Percentiles rank a stretch among this genome's conserved stretches.
phyloP scores from a whole-genome alignment of 371 early-diverging fungal genomes.

The Rhizomucor pusillus region DNA sequence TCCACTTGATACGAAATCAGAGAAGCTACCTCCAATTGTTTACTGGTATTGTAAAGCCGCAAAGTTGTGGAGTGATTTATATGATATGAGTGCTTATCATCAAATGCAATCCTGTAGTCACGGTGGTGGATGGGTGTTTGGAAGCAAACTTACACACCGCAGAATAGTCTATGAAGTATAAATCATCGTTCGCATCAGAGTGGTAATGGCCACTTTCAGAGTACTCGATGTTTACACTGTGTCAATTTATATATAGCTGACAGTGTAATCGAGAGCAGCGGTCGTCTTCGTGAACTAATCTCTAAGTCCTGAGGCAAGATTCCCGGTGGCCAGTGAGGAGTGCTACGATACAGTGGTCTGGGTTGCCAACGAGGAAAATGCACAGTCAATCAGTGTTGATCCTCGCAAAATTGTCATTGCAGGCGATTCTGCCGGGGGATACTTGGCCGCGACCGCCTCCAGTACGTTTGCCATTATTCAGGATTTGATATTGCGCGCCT shows the following conservation, averaged over 20 bases:
- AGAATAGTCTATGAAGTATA: slow-evolving; percentile 19
- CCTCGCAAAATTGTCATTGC: slow-evolving; percentile 11
- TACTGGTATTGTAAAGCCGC: slow-evolving; percentile 20
- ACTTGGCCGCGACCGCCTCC: slow-evolving; percentile 12
- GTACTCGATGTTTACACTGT: no score
- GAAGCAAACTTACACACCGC: slow-evolving; percentile 13
- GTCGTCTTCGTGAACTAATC: slow-evolving; percentile 14
- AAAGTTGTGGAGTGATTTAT: not conserved
- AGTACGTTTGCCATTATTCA: slow-evolving; percentile 6
- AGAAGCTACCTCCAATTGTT: slow-evolving; percentile 14
- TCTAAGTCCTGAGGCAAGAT: slow-evolving; percentile 10
- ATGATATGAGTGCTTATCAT: not conserved
- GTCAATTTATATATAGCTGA: not conserved
- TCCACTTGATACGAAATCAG: slow-evolving; percentile 15
- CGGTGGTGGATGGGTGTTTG: slow-evolving; percentile 22
- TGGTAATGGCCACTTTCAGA: no score
- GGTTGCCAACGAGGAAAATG: slow-evolving; percentile 6
- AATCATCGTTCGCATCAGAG: not conserved
- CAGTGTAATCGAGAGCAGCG: slow-evolving; percentile 1
- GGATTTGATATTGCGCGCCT: not conserved
- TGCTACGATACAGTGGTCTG: slow-evolving; percentile 9
- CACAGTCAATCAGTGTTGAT: slow-evolving; percentile 7
- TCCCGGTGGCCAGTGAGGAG: slow-evolving; percentile 11
- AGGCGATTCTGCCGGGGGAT: slow-evolving; percentile 26
- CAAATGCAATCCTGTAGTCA: slow-evolving; percentile 9